Base-by-base conservation (phyloP, 805 yeast species). In the Ogataea saltuana region DNA sequence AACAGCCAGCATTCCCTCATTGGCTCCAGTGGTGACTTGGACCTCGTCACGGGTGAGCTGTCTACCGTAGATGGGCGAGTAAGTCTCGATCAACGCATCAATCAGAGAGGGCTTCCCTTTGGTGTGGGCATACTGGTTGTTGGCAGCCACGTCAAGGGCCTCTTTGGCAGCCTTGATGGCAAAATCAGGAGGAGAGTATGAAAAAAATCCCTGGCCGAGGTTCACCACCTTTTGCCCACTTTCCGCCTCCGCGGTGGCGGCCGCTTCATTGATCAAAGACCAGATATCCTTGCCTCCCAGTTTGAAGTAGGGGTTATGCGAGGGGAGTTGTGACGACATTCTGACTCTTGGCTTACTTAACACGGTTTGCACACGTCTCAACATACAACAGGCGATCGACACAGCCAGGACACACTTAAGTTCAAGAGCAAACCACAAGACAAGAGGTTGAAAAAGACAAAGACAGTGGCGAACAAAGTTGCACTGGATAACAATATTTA, bases 151-250 rank as follows among this genome's bases (percentile, higher is more conserved):
- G 42, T 79, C 81, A 33, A 89, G 71, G 0, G 97, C 91, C 32
- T 75, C 72, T 51, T 81, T 78, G 13, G 91, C 95, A 6, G 96
- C 95, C 9, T 80, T 75, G 46, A 85, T 72, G 12, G 95, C 97
- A 66, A 93, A 93, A n/a, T 81, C 77, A 1, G 99, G 99, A 3
- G 99, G 99, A 22, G 90, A 78, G 63, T 91, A 93, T 2, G 97
- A 88, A 71, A 93, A 93, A 68, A 93, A 93, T 2, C 99, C 99
- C 65, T 93, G 99, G 25, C 99, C 99, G 45, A 93, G 75, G 57
- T 93, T 93, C 48, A 84, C 83, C 43, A 91, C 80, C 41, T 88
- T 85, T 55, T 84, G 74, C n/a, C 88, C 89, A 27, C 78, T 63
- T 34, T 80, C 81, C 30, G 67, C 68, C 49, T 81, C 83, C 11